Evolutionary conservation across 2,329 filamentous ascomycete species (phyloP).

Genomic region (Fusarium sp.): DNA sequence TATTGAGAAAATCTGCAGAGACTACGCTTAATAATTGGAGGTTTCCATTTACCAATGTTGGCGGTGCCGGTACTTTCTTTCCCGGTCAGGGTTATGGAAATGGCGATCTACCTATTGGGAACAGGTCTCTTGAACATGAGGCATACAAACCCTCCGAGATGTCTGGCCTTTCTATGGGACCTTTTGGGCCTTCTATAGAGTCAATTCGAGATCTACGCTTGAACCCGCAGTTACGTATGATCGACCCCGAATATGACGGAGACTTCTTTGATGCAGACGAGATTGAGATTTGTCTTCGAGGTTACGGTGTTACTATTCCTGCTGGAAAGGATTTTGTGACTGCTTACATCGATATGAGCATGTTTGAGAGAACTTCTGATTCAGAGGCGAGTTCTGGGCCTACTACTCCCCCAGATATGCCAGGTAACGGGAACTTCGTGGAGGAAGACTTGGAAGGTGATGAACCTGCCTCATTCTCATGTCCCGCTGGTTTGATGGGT

Average conservation of each 20-base stretch:
- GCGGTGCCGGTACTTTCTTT: constrained; percentile 4
- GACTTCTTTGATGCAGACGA: constrained; percentile 11
- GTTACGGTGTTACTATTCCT: constrained; percentile 10
- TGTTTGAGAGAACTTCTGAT: not conserved
- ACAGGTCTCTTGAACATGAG: not conserved
- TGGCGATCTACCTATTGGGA: not conserved
- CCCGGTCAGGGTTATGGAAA: not conserved
- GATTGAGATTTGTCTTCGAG: constrained; percentile 9
- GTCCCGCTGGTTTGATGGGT: not conserved
- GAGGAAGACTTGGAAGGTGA: not conserved
- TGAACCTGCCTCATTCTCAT: not conserved
- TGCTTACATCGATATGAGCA: constrained; percentile 4
- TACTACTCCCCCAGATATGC: not conserved
- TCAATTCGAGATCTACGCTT: not conserved
- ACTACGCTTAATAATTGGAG: constrained; percentile 9
- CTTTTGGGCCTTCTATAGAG: not conserved
- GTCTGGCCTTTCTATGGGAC: constrained; percentile 14
- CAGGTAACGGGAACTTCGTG: not conserved
- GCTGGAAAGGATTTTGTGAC: not conserved
- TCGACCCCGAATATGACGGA: not conserved
- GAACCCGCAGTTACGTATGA: constrained; percentile 1
- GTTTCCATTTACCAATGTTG: constrained; percentile 5
- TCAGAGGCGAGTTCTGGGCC: not conserved
- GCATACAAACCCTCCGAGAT: constrained; percentile 1
- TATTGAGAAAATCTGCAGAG: not conserved